Base-by-base conservation (phyloP, 164 flowering plant genomes). In the Pachysandra terminalis region DNA sequence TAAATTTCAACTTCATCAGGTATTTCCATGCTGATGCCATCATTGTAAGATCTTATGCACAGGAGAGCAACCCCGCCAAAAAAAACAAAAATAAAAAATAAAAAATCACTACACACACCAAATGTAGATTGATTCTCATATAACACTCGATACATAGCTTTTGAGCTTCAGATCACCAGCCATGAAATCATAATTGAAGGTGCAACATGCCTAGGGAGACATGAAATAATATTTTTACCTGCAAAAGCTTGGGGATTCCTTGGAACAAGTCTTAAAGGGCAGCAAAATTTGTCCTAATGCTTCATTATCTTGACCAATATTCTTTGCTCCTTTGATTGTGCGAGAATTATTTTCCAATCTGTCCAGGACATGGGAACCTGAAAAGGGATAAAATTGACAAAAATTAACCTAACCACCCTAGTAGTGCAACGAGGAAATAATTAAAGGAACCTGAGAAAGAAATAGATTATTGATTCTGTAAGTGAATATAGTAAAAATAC, bases 301-400 rank as follows among this genome's bases (percentile, higher is more conserved):
- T 79, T 91, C 90, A 71, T 73, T 84, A 71, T 96, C 97, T 77
- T 93, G 87, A 67, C 85, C 83, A 67, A 96, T 87, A 60, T 73
- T 59, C 65, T 81, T 81, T 60, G 99, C 99, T 75, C 99, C 97
- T 77, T 88, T 86, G 53, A 87, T 84, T 1, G 92, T 86, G 35
- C 90, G 88, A 24, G 98, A 93, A 62, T 80, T 88, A 73, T 74
- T 87, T 71, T 91, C 99, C 73, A 96, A 69, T 72, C 74, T 83
- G 78, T 96, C 91, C 75, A 93, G 68, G 15, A 69, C 72, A 59
- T 83, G 85, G 76, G 80, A 81, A 67, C 88, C 99, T 96, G 85
- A 69, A 70, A 45, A 73, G 17, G 63, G 28, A 68, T 14, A 65
- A 21, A 9, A 63, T 22, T 27, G 28, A 17, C 73, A 25, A 45